Conservation (phyloP, 164 flowering plant species). For the Paratinospora sagittata region DNA sequence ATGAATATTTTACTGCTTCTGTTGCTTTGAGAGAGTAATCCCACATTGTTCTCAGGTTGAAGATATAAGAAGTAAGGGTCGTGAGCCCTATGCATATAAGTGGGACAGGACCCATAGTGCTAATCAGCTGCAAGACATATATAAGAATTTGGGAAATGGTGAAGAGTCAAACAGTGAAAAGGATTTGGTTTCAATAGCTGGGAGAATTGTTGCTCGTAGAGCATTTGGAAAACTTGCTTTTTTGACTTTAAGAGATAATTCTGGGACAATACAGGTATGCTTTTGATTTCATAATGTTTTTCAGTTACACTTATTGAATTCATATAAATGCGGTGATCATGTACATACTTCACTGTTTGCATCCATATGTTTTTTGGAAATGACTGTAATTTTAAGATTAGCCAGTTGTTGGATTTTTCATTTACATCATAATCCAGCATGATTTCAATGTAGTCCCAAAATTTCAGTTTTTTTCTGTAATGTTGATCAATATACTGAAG, state of each 20-base stretch:
- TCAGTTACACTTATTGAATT: neutral
- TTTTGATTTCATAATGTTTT: neutral
- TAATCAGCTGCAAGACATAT: slow-evolving; percentile 60
- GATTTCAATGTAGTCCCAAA: too few relatives aligned
- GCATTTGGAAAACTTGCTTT: slow-evolving; percentile 93
- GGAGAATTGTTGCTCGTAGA: slow-evolving; percentile 85
- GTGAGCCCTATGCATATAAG: slow-evolving; percentile 79
- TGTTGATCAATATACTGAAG: too few relatives aligned
- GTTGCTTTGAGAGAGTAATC: neutral
- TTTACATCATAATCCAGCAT: neutral
- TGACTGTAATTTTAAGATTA: too few relatives aligned
- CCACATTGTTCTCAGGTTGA: slow-evolving; percentile 45
- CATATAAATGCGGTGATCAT: neutral
- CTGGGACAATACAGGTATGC: slow-evolving; percentile 81
- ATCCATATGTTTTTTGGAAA: neutral
- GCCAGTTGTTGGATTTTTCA: neutral
- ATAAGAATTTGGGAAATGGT: slow-evolving; percentile 56
- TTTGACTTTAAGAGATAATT: slow-evolving; percentile 75
- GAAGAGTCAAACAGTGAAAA: slow-evolving; percentile 47
- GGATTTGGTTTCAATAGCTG: slow-evolving; percentile 69
- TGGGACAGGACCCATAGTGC: slow-evolving; percentile 84
- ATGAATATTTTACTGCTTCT: neutral
- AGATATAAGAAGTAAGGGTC: slow-evolving; percentile 65
- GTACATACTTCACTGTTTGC: neutral
- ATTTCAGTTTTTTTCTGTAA: too few relatives aligned